Evolutionary conservation across 2,329 filamentous ascomycete genomes (phyloP), one percentile per base, ranked within the genome.

Genomic region (Drechslerella dactyloides): DNA sequence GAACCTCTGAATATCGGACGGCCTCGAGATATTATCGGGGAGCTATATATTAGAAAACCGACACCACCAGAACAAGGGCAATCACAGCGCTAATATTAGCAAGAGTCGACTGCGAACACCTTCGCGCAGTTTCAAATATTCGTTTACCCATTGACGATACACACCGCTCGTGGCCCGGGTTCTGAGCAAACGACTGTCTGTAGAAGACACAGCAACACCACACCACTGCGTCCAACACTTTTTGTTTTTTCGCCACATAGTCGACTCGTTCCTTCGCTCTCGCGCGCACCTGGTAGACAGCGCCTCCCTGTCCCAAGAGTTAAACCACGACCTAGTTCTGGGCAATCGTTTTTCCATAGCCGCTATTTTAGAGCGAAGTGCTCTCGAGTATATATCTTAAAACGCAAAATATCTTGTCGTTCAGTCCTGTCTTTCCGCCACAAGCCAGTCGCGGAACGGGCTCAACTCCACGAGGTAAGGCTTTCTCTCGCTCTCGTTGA

Each of bases 31-130:
- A 65, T 52, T 33, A 33, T 33, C 61, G 17, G 21, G 33, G 21
- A 57, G 42, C 35, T 60, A 56, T 68, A 68, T 60, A 68, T 68
- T 60, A 68, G 27, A 48, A 60, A 66, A 42, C 24, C 55, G 53
- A 51, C 50, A 60, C 17, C 50, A 33, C 52, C 54, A 68, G 37
- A 57, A 44, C 40, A 27, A 60, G 24, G 33, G 52, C 57, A 55
- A 56, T 57, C 37, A 15, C n/a, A 46, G 51, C 30, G 48, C 64
- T 61, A 69, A 61, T 69, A 61, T 69, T 57, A 56, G 46, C 48
- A 35, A 42, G 21, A 24, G 33, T 21, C 19, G 24, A 55, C 19
- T 35, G 44, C 21, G 15, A 42, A 40, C 33, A 52, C 60, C 3
- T 42, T 42, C n/a, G 55, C 63, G 63, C 63, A 44, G 55, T 68